Evolutionary conservation across 2,329 filamentous ascomycete species (phyloP).

Genomic region (Aspergillus sp.): DNA sequence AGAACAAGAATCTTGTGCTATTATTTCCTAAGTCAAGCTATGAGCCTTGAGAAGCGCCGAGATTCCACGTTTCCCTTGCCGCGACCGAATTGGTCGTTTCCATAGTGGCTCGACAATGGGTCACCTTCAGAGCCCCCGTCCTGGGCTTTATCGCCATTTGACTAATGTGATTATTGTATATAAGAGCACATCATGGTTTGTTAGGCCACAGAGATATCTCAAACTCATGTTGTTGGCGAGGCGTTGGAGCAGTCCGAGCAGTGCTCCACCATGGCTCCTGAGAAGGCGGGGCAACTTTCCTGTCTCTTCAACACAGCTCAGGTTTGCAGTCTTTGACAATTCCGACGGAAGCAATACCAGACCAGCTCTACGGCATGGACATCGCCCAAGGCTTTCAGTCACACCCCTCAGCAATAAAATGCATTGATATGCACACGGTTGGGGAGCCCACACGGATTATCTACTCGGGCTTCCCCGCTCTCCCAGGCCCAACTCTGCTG

Average conservation of each 20-base stretch:
- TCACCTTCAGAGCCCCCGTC: no score
- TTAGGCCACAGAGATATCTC: not conserved
- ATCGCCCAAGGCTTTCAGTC: conserved; percentile 17
- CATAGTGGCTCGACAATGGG: no score
- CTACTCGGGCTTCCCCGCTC: conserved; percentile 44
- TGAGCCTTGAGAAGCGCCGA: not conserved
- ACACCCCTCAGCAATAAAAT: conserved; percentile 27
- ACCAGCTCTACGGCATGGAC: conserved; percentile 18
- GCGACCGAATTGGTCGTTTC: no score
- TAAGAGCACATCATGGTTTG: not conserved
- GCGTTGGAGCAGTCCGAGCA: no score
- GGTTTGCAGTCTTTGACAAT: not conserved
- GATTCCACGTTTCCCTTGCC: not conserved
- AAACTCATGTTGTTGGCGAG: not conserved
- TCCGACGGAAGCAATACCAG: not conserved
- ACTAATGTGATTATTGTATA: no score
- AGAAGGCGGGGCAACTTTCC: not conserved
- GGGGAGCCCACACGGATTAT: conserved; percentile 57
- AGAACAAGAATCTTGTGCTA: not conserved
- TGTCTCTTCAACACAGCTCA: not conserved
- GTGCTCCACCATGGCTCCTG: not conserved
- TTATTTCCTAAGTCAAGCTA: not conserved
- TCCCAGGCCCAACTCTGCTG: conserved; percentile 45
- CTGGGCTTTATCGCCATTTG: no score
- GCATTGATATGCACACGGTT: conserved; percentile 54